Conservation (phyloP, 1,284 basidiomycete species). For the Abortiporus biennis region DNA sequence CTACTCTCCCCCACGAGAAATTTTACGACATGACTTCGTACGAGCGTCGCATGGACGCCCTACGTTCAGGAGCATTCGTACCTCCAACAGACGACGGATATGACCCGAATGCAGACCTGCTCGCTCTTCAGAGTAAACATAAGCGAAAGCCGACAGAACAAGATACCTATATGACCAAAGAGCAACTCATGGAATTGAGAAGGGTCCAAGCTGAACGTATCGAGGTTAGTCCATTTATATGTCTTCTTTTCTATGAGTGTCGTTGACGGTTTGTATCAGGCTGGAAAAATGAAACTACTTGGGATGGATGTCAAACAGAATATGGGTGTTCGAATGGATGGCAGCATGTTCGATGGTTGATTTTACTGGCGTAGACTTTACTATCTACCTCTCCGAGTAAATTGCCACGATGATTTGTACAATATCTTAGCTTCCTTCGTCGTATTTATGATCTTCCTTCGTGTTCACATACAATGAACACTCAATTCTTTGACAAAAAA, state of each 20-base stretch:
- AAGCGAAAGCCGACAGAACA: slow-evolving; percentile 57
- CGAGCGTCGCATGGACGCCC: slow-evolving; percentile 73
- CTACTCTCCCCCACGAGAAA: slow-evolving; percentile 86
- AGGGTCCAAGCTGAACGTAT: slow-evolving; percentile 77
- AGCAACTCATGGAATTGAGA: slow-evolving; percentile 75
- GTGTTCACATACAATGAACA: no score
- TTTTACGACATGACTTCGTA: slow-evolving; percentile 84
- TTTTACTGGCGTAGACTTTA: no score
- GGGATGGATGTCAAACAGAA: slow-evolving; percentile 79
- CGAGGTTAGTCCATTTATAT: slow-evolving; percentile 59
- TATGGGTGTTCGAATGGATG: slow-evolving; percentile 80
- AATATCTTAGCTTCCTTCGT: no score
- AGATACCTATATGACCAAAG: slow-evolving; percentile 70
- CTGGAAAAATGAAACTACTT: slow-evolving; percentile 74
- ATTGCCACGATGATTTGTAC: no score
- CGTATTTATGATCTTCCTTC: no score
- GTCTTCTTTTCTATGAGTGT: no score
- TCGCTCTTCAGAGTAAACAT: slow-evolving; percentile 59
- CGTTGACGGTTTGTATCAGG: slow-evolving; percentile 30
- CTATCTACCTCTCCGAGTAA: no score
- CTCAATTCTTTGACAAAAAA: no score
- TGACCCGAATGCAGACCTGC: slow-evolving; percentile 77
- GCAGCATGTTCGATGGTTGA: slow-evolving; percentile 41
- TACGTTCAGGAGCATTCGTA: slow-evolving; percentile 74
- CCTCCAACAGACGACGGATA: slow-evolving; percentile 65